phyloP scores from a whole-genome alignment of 768 basidiomycete species.

The Suillus placidus region DNA sequence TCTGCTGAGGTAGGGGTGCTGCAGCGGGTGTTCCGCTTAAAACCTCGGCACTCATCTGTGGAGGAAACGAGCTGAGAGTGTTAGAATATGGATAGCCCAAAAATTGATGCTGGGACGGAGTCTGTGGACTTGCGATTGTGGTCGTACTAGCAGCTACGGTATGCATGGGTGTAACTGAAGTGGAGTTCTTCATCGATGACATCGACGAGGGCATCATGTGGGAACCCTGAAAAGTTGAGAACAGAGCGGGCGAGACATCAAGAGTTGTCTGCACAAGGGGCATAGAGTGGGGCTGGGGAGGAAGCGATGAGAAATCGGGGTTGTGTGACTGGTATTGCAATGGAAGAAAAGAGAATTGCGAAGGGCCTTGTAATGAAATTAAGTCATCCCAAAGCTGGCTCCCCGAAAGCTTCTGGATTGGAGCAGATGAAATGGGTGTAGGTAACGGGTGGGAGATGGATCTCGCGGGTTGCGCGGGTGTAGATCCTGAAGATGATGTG shows the following conservation, averaged over 20 bases:
- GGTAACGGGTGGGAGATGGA: slow-evolving; percentile 42
- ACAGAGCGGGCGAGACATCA: slow-evolving; percentile 20
- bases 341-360: slow-evolving; percentile 46
- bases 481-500: slow-evolving; percentile 12
- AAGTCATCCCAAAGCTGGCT: slow-evolving; percentile 62
- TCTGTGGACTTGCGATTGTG: slow-evolving; percentile 21
- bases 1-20: background rate
- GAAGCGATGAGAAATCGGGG: slow-evolving; percentile 7
- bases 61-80: slow-evolving; percentile 2
- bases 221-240: slow-evolving; percentile 19
- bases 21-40: background rate
- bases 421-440: slow-evolving; percentile 11
- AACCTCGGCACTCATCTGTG: background rate
- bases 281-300: slow-evolving; percentile 21
- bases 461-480: slow-evolving; percentile 21
- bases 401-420: slow-evolving; percentile 24
- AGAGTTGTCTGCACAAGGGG: slow-evolving; percentile 14
- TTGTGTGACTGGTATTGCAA: slow-evolving; percentile 39
- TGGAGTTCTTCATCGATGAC: slow-evolving; percentile 1
- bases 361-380: slow-evolving; percentile 46
- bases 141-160: slow-evolving; percentile 27
- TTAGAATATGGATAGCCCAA: slow-evolving; percentile 17
- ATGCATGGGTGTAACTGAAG: slow-evolving; percentile 17
- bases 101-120: slow-evolving; percentile 30
- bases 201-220: slow-evolving; percentile 11